Evolutionary conservation across 352 stramenopile genomes (phyloP), one percentile per base, ranked within the genome.

Genomic region (Globisporangium irregulare): DNA sequence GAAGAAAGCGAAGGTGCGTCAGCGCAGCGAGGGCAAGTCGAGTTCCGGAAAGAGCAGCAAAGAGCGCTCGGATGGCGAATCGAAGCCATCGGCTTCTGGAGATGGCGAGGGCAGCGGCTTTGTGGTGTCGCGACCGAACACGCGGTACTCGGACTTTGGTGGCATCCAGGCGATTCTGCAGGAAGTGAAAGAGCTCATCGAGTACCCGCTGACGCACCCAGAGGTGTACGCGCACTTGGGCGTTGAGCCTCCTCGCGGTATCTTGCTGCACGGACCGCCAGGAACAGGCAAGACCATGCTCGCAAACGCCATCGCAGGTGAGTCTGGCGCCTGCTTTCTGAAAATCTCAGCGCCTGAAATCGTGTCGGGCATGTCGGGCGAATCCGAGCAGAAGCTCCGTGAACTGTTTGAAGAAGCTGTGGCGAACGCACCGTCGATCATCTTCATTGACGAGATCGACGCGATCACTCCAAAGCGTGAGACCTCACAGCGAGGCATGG

Each of bases 391-490:
- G 70, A 95, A 96, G 73, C 71, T 98, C 36, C 79, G 92, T 15
- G 84, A 93, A 48, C 74, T 97, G n/a, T 99, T 99, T 74, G 94
- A 99, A 67, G 93, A 99, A 72, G 96, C 97, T 0, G 88, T 98
- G 58, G 88, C 78, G 48, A 97, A 98, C 59, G 94, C 92, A 59
- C 97, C 91, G 67, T 94, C 97, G 8, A 98, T 99, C 74, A 93
- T 99, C 66, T 99, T 99, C 74, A 98, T 99, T 70, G 97, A 99
- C 69, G 96, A 99, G 74, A 96, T 99, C 75, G 96, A 99, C 71
- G 97, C 95, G 8, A 98, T 99, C 82, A 97, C 95, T 25, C 94
- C 95, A 20, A 97, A 98, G 75, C 79, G 96, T 66, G 96, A 98
- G 73, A 98, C 83, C 5, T 94, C 92, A 36, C 90, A 92, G 48